Evolutionary conservation across 345 rosid species (phyloP).

Genomic region (Sisymbrium altissimum): DNA sequence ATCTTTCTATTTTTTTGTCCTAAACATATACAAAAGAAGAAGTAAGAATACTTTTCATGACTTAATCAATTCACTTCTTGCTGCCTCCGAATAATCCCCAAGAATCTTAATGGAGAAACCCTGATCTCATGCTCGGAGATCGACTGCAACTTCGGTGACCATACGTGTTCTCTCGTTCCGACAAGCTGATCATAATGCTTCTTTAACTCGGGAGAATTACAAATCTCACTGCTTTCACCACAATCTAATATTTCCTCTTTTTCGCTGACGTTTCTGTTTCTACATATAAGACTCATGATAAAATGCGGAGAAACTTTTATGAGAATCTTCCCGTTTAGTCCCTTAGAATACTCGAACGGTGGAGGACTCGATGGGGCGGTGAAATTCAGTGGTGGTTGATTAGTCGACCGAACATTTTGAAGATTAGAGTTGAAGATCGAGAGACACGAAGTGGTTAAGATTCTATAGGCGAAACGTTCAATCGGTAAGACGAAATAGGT

Average conservation of each 20-base stretch:
- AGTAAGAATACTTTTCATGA: not conserved
- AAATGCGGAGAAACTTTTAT: slow-evolving; percentile 60
- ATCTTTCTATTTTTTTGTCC: not conserved
- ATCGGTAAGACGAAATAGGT: slow-evolving; percentile 83
- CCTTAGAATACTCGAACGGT: slow-evolving; percentile 54
- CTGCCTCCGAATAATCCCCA: slow-evolving; percentile 56
- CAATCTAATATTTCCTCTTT: not conserved
- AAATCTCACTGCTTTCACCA: slow-evolving; percentile 39
- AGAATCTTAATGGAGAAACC: slow-evolving; percentile 60
- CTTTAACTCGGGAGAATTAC: slow-evolving; percentile 90
- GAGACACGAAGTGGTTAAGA: slow-evolving; percentile 58
- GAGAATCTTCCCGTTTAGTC: slow-evolving; percentile 46
- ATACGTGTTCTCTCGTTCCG: slow-evolving; percentile 58
- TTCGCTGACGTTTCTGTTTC: slow-evolving; percentile 1
- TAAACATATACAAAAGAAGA: not conserved
- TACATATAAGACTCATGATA: slow-evolving; percentile 41
- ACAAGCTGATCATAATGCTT: slow-evolving; percentile 79
- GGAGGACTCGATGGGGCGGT: slow-evolving; percentile 37
- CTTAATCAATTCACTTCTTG: slow-evolving; percentile 26
- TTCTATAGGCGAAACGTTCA: slow-evolving; percentile 48
- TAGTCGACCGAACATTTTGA: not conserved
- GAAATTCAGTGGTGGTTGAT: slow-evolving; percentile 37
- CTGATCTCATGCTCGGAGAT: slow-evolving; percentile 66
- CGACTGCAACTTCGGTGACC: slow-evolving; percentile 89
- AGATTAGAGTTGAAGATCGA: slow-evolving; percentile 47